Evolutionary conservation across 2,329 filamentous ascomycete genomes (phyloP).

Genomic region (Fusarium decemcellulare): DNA sequence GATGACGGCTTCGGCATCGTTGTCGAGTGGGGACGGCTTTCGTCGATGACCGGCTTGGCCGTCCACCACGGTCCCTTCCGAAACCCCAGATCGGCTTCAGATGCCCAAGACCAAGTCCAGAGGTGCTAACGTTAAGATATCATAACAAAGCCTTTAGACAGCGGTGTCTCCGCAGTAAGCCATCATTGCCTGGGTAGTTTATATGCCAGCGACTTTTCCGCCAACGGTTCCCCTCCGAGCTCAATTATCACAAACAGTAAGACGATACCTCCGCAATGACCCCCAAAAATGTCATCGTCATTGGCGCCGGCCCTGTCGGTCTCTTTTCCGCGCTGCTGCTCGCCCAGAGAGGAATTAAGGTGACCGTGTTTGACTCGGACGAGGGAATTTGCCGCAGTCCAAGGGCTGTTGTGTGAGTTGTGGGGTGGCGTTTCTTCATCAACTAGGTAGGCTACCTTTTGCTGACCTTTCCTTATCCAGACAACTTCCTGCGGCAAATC

Average conservation of each 20-base stretch:
- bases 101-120: background rate
- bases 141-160: background rate
- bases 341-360: conserved; percentile 2
- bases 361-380: conserved; percentile 7
- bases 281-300: conserved; percentile 3
- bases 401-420: conserved; percentile 8
- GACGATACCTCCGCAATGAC: background rate
- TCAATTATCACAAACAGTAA: background rate
- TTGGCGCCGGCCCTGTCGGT: conserved; percentile 10
- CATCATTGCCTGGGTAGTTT: background rate
- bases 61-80: background rate
- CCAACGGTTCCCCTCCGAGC: background rate
- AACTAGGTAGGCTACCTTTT: background rate
- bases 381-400: conserved; percentile 4
- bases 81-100: too few species aligned
- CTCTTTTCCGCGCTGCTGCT: conserved; percentile 7
- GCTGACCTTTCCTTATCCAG: conserved; percentile 1
- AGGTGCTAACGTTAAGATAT: background rate
- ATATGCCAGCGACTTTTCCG: background rate
- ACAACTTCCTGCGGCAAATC: conserved; percentile 3
- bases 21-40: background rate
- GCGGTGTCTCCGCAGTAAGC: background rate
- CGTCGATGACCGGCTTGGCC: background rate
- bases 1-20: background rate
- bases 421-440: background rate